Base-by-base conservation (phyloP, 2,329 filamentous ascomycete genomes). In the Fusarium concolor region DNA sequence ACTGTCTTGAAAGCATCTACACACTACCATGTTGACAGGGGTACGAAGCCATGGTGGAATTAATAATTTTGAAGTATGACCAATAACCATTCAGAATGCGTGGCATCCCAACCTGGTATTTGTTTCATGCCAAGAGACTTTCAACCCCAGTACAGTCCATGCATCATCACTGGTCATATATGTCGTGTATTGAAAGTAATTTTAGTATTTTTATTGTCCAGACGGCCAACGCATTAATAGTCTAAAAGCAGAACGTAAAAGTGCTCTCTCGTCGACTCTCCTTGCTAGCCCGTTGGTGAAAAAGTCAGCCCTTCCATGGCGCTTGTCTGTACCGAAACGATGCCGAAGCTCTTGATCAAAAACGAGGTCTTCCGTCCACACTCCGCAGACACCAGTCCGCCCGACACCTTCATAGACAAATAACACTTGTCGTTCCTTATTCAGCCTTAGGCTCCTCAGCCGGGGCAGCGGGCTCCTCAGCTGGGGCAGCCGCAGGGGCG, bases 401-500 rank as follows among this genome's bases (percentile, higher is more conserved):
- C 84, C 81, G 79, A 76, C 76, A 79, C 78, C 73, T 74, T 71
- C 72, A 74, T 73, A 74, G 74, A 75, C 70, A 71, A 70, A 74
- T 65, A 56, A 55, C 59, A 67, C 51, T 71, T 62, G 71, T 71
- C 68, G 58, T 31, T 28, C 64, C 81, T 85, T 88, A 89, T 83
- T 89, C 87, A 74, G 85, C 83, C 89, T 93, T 94, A 75, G 87
- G 81, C 86, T 93, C 92, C 79, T 89, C 87, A 56, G 83, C 76
- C 53, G 51, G 58, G 35, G 86, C 81, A 63, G 86, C 81, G 62
- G 89, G 80, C 69, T 89, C 83, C 76, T 89, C 88, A 62, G 85
- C 78, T 26, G 24, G 24, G 69, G 86, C 83, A 74, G 84, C 83
- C 64, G 84, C 77, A 72, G 87, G 82, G 70, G 83, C 81, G 31